Conservation (phyloP, 768 basidiomycete species). For the Phanerochaete carnosa region DNA sequence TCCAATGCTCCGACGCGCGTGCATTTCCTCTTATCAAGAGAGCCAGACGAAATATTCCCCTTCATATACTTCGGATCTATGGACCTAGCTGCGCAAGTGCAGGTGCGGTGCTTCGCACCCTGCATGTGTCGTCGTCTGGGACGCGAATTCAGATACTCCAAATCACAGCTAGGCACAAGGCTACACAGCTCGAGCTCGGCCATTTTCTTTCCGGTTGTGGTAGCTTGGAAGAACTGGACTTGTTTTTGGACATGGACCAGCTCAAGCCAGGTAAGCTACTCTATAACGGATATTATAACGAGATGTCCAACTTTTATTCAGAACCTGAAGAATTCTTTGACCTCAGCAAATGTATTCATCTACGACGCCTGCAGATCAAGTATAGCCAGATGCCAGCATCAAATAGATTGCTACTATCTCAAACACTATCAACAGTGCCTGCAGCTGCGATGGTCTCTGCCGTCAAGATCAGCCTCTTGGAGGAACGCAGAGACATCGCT, state of each 20-base stretch:
- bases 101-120: neutral
- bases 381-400: neutral
- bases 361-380: neutral
- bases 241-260: neutral
- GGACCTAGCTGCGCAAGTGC: neutral
- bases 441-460: neutral
- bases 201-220: neutral
- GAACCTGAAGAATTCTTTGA: neutral
- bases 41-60: neutral
- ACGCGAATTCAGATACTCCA: neutral
- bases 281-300: neutral
- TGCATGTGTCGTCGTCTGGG: neutral
- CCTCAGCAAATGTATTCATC: neutral
- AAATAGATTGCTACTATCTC: neutral
- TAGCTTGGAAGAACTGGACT: neutral
- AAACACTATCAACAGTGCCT: neutral
- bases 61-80: neutral
- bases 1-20: neutral
- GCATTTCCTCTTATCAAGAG: neutral
- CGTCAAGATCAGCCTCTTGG: neutral
- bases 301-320: neutral
- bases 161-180: neutral
- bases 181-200: neutral
- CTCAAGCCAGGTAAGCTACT: neutral
- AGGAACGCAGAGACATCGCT: neutral